These are phyloP conservation scores for Suillus tomentosus DNA, from an alignment of 768 basidiomycete species.

Conservation along the genomic window DNA sequence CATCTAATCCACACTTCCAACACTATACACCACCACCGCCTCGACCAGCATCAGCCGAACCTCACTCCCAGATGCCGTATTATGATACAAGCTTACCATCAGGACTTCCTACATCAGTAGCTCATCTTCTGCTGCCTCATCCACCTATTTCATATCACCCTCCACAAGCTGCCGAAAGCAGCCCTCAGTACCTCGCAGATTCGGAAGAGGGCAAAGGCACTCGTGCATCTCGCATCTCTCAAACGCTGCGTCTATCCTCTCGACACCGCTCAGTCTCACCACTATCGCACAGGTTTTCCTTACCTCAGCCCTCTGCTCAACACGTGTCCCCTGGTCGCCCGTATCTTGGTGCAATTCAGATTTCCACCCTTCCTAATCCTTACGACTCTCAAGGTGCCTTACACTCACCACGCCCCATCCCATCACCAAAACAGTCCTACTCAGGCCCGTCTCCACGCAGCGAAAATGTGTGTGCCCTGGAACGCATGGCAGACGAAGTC, in stretches of 20 bases:
- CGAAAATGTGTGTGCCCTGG: slow-evolving; percentile 63
- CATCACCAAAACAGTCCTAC: slow-evolving; percentile 63
- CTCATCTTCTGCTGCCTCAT: slow-evolving; percentile 32
- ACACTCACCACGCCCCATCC: slow-evolving; percentile 68
- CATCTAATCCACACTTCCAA: slow-evolving; percentile 17
- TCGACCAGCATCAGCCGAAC: slow-evolving; percentile 57
- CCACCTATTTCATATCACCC: slow-evolving; percentile 28
- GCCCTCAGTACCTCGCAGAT: slow-evolving; percentile 30
- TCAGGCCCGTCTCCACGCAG: slow-evolving; percentile 27
- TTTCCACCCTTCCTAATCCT: slow-evolving; percentile 30
- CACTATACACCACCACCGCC: slow-evolving; percentile 42
- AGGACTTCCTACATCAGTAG: slow-evolving; percentile 38
- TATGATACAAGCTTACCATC: slow-evolving; percentile 33
- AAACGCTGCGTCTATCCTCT: slow-evolving; percentile 58
- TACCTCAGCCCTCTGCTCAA: slow-evolving; percentile 29
- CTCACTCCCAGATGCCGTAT: slow-evolving; percentile 33
- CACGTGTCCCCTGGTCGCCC: slow-evolving; percentile 14
- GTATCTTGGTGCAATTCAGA: slow-evolving; percentile 26
- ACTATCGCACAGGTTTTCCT: slow-evolving; percentile 53
- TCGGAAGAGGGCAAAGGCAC: slow-evolving; percentile 63
- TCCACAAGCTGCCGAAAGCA: slow-evolving; percentile 15
- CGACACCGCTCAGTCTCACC: slow-evolving; percentile 66
- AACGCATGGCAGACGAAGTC: slow-evolving; percentile 70
- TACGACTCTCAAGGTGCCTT: slow-evolving; percentile 41
- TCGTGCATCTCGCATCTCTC: slow-evolving; percentile 57